Percentiles rank a stretch among this genome's conserved stretches.
phyloP scores from a whole-genome alignment of 768 basidiomycete species.

The Suillus cothurnatus region DNA sequence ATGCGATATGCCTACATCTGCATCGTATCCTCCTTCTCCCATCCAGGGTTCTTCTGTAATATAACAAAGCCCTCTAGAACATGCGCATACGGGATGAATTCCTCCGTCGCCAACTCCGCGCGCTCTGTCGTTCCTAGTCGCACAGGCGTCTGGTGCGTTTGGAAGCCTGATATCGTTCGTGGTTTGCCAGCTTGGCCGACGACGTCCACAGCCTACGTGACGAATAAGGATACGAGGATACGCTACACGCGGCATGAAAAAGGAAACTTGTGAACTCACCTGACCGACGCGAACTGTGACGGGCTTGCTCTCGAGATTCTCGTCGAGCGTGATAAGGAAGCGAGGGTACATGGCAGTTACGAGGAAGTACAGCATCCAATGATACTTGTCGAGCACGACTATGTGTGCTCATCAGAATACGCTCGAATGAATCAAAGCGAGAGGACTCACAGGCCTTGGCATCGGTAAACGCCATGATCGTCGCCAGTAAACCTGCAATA shows the following conservation, averaged over 20 bases:
- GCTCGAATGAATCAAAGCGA: background rate
- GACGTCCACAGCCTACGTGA: slow-evolving; percentile 84
- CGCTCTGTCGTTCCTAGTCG: slow-evolving; percentile 93
- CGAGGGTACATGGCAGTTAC: slow-evolving; percentile 97
- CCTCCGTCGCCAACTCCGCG: slow-evolving; percentile 95
- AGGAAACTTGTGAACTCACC: slow-evolving; percentile 40
- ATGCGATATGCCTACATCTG: slow-evolving; percentile 50
- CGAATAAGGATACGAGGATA: slow-evolving; percentile 11
- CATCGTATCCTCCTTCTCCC: slow-evolving; percentile 86
- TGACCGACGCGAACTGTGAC: slow-evolving; percentile 96
- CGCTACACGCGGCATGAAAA: background rate
- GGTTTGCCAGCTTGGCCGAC: slow-evolving; percentile 98
- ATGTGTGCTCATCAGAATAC: slow-evolving; percentile 3
- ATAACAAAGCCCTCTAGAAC: slow-evolving; percentile 94
- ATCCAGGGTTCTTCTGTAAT: slow-evolving; percentile 89
- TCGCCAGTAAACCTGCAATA: slow-evolving; percentile 86
- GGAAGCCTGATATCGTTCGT: slow-evolving; percentile 95
- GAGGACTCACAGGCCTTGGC: slow-evolving; percentile 82
- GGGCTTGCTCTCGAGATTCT: slow-evolving; percentile 81
- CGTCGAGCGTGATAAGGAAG: slow-evolving; percentile 96
- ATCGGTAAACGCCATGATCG: slow-evolving; percentile 91
- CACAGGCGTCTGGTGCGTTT: slow-evolving; percentile 96
- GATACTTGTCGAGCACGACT: slow-evolving; percentile 94
- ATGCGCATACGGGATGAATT: slow-evolving; percentile 88
- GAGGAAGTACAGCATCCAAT: slow-evolving; percentile 99